Percentiles rank a stretch among this genome's conserved stretches.
phyloP scores from a whole-genome alignment of 306 rosid genomes.

The Ormosia semicastrata region DNA sequence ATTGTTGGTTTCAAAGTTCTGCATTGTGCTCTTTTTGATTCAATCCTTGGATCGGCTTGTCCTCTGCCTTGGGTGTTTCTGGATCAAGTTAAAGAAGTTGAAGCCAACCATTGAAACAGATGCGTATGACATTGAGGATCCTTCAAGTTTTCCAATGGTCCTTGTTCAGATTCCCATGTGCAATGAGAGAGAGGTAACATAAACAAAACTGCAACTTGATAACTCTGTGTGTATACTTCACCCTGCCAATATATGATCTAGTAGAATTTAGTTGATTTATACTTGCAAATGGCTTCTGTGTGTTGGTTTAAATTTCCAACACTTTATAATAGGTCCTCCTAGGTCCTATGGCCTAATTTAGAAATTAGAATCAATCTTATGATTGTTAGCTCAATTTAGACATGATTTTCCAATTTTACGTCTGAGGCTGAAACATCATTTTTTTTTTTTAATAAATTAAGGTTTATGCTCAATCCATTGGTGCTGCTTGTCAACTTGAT shows the following conservation, averaged over 20 bases:
- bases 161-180: conserved; percentile 99
- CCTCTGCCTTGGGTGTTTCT: conserved; percentile 87
- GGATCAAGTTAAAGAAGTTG: conserved; percentile 84
- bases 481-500: conserved; percentile 87
- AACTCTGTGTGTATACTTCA: background rate
- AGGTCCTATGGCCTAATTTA: background rate
- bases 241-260: background rate
- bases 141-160: conserved; percentile 76
- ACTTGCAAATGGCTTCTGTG: background rate
- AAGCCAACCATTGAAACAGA: conserved; percentile 63
- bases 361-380: background rate
- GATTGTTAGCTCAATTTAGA: background rate
- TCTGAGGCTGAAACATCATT: conserved; percentile 9
- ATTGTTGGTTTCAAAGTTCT: conserved; percentile 68
- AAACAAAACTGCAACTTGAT: conserved; percentile 14
- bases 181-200: conserved; percentile 95
- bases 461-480: conserved; percentile 92
- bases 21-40: conserved; percentile 79
- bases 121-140: conserved; percentile 63
- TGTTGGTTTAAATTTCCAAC: background rate
- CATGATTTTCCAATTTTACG: background rate
- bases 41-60: conserved; percentile 94
- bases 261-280: background rate
- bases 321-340: background rate
- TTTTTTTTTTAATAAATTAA: background rate